A percentile compares a stretch with the other conserved stretches of the same genome.
phyloP scores from a whole-genome alignment of 768 basidiomycete genomes.

The Tricholoma hemisulphureum region DNA sequence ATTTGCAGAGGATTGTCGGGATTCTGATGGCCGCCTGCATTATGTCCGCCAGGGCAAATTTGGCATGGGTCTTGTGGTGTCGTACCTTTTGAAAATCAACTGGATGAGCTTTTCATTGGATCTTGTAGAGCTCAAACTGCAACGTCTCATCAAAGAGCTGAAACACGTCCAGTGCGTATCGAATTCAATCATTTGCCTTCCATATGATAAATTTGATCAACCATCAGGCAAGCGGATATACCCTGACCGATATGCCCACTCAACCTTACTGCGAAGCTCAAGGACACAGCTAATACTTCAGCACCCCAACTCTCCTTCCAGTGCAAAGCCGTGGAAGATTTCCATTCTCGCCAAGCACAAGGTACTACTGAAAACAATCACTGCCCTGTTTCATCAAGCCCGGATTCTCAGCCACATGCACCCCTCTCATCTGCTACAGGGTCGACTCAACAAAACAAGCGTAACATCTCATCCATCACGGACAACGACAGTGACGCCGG shows the following conservation, averaged over 20 bases:
- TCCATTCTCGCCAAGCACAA: not conserved
- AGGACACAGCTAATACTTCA: not conserved
- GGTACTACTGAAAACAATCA: not conserved
- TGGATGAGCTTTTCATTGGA: conserved; percentile 5
- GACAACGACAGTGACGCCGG: not conserved
- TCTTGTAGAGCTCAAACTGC: conserved; percentile 5
- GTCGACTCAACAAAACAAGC: too few relatives aligned
- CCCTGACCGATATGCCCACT: not conserved
- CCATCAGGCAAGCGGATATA: not conserved
- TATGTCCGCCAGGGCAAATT: not conserved
- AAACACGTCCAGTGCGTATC: not conserved
- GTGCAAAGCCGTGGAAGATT: not conserved
- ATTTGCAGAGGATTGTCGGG: not conserved
- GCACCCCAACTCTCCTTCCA: not conserved
- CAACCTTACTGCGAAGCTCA: not conserved
- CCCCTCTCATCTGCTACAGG: not conserved
- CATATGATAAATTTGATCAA: not conserved
- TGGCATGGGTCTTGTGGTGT: too few relatives aligned
- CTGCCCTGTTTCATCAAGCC: not conserved
- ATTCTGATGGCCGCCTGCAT: not conserved
- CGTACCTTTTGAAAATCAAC: too few relatives aligned
- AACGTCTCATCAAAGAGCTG: conserved; percentile 1
- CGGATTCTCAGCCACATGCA: not conserved
- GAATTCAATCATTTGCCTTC: not conserved
- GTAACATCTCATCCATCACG: not conserved